Base-by-base conservation (phyloP, 129 eudicot species). In the Flaveria brownii region DNA sequence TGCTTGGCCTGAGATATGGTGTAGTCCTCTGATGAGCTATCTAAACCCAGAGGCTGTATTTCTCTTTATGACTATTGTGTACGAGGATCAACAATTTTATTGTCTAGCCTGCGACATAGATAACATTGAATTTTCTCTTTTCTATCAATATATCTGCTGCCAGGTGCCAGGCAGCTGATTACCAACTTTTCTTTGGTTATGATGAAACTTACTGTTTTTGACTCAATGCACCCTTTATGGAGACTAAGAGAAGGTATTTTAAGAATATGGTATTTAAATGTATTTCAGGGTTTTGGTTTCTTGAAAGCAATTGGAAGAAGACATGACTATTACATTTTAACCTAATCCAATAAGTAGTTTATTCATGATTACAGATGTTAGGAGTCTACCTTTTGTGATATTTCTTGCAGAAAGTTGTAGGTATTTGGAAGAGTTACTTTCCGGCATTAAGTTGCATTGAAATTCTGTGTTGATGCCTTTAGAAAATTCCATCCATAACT, bases 221-320 rank as follows among this genome's bases (percentile, higher is more conserved):
- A 33, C 39, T 4, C 17, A 20, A 5, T 49, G 36, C 62, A 9
- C 50, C 50, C 78, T 17, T 54, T 41, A 39, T 57, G 55, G 68
- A 56, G 13, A 61, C 45, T 22, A 64, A 63, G 36, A n/a, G 49
- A 62, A 25, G 59, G 78, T 46, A 15, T 49, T 49, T 10, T 64
- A 17, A 30, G 72, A 64, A 12, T 64, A 33, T n/a, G 14, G 62
- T 61, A 33, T 17, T 61, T 30, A 1, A 1, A 45, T 45, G 49
- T 45, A 1, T 45, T 45, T 36, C n/a, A 2, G 20, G 36, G 3
- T 76, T 30, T 64, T 76, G 51, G 30, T 64, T 33, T 76, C 6
- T 36, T 51, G 36, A 18, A 66, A 75, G 26, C 23, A 76, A 33
- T 36, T 51, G 52, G 73, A 75, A 55, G 62, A 49, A 75, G 72